phyloP scores from a whole-genome alignment of 1,139 yeast genomes.

The Yamadazyma conglobata region DNA sequence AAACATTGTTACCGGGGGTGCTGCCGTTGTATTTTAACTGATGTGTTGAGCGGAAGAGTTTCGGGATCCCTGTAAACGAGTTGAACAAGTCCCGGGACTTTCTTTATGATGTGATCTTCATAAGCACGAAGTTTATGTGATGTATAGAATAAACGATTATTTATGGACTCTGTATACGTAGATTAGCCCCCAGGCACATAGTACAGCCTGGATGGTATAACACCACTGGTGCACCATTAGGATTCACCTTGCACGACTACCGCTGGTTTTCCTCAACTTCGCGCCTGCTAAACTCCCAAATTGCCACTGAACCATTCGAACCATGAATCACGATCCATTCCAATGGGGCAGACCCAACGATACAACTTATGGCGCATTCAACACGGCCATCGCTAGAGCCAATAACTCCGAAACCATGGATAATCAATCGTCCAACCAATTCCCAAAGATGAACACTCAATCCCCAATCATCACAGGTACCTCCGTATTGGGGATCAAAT shows the following conservation, averaged over 20 bases:
- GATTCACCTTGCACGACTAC: too few relatives aligned
- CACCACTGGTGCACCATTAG: too few relatives aligned
- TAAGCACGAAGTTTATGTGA: too few relatives aligned
- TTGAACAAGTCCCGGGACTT: too few relatives aligned
- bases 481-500: slow-evolving; percentile 88
- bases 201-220: too few relatives aligned
- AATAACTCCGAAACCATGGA: slow-evolving; percentile 14
- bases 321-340: slow-evolving; percentile 93
- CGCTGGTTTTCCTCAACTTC: too few relatives aligned
- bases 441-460: slow-evolving; percentile 84
- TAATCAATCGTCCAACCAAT: slow-evolving; percentile 17
- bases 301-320: slow-evolving; percentile 10
- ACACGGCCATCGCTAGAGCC: slow-evolving; percentile 65
- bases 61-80: too few relatives aligned
- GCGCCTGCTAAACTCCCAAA: background rate
- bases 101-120: too few relatives aligned
- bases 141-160: too few relatives aligned
- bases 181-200: too few relatives aligned
- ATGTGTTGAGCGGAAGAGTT: too few relatives aligned
- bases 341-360: slow-evolving; percentile 95
- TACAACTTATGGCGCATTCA: slow-evolving; percentile 76
- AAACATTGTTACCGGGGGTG: slow-evolving; percentile 74
- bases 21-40: slow-evolving; percentile 43
- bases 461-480: slow-evolving; percentile 96
- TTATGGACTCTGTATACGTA: too few relatives aligned